These are phyloP conservation scores for Grammothele lineata DNA, from an alignment of 768 basidiomycete species.

Conservation along the genomic window DNA sequence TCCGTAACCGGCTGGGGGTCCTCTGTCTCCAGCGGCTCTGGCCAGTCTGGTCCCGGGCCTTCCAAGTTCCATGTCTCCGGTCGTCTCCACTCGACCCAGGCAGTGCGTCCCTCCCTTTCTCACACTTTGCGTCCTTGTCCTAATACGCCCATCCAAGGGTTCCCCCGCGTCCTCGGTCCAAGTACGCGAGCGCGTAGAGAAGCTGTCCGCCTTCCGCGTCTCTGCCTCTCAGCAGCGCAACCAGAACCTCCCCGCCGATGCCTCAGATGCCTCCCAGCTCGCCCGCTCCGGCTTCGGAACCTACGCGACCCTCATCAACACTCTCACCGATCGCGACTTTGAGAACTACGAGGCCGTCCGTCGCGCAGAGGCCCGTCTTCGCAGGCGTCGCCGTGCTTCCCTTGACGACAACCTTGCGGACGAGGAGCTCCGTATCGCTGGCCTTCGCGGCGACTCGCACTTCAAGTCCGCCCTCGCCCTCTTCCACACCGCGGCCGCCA, in stretches of 20 bases:
- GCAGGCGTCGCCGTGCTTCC: conserved; percentile 8
- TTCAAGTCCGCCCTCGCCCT: conserved; percentile 67
- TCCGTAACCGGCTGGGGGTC: conserved; percentile 41
- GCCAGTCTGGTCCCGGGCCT: conserved; percentile 64
- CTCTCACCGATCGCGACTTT: conserved; percentile 62
- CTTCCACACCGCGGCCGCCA: conserved; percentile 55
- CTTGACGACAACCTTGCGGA: conserved; percentile 3
- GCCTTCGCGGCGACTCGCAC: conserved; percentile 61
- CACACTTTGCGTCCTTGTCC: background rate
- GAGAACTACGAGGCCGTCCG: conserved; percentile 53
- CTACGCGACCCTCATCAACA: conserved; percentile 58
- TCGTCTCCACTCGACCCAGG: conserved; percentile 65
- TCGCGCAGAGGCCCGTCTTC: conserved; percentile 33
- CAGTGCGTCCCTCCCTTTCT: conserved; percentile 38
- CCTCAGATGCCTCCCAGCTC: conserved; percentile 11
- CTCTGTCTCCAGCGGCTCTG: conserved; percentile 44
- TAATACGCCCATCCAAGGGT: conserved; percentile 5
- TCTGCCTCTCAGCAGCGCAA: conserved; percentile 7
- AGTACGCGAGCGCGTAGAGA: conserved; percentile 14
- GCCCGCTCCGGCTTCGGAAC: conserved; percentile 35
- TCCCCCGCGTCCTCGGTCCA: conserved; percentile 11
- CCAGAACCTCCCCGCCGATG: conserved; percentile 1
- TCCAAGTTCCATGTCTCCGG: conserved; percentile 70
- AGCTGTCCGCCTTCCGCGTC: conserved; percentile 12
- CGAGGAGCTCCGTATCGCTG: conserved; percentile 34